phyloP scores from a whole-genome alignment of 331 rosid species.

The Quercus phellos region DNA sequence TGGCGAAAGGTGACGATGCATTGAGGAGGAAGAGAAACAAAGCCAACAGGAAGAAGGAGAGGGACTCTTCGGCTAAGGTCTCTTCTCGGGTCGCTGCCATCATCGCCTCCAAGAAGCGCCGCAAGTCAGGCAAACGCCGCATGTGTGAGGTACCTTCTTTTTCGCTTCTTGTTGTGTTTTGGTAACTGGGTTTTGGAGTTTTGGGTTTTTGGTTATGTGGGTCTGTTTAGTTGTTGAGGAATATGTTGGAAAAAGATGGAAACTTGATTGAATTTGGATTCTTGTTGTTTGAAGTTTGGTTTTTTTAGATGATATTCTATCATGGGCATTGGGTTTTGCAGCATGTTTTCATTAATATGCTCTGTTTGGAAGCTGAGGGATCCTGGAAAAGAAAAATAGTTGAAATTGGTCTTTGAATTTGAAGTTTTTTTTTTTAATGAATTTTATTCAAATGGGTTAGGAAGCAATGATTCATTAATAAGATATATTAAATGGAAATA shows the following conservation, averaged over 20 bases:
- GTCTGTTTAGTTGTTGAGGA: neutral
- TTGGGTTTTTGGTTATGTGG: neutral
- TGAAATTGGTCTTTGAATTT: no score
- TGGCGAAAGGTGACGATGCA: constrained; percentile 86
- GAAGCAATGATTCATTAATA: no score
- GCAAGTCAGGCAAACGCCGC: constrained; percentile 81
- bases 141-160: constrained; percentile 49
- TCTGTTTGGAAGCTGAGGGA: no score
- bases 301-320: neutral
- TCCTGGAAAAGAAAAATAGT: neutral
- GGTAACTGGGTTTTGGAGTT: neutral
- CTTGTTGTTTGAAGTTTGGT: neutral
- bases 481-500: no score
- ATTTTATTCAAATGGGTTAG: no score
- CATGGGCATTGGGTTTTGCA: neutral
- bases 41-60: constrained; percentile 41
- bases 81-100: constrained; percentile 70
- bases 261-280: neutral
- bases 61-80: constrained; percentile 38
- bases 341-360: neutral
- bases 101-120: constrained; percentile 94
- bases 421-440: neutral
- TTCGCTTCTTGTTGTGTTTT: no score
- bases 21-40: constrained; percentile 55
- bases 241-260: neutral